These are phyloP conservation scores for Lignosus rhinocerotis DNA, from an alignment of 1,284 basidiomycete species.

Conservation along the genomic window DNA sequence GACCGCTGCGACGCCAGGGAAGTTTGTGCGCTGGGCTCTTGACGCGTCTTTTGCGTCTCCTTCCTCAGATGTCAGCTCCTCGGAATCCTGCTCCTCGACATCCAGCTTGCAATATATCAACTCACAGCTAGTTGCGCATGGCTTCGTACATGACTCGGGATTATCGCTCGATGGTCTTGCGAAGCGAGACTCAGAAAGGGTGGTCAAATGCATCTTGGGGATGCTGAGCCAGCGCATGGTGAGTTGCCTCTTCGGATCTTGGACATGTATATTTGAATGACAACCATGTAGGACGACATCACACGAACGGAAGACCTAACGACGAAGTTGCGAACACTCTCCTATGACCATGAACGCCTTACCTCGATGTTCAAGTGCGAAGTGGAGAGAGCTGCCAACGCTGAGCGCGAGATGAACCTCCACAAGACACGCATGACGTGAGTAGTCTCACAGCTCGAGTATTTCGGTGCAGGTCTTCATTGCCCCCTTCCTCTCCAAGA, in stretches of 20 bases:
- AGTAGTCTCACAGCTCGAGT: conserved; percentile 32
- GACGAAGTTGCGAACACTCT: conserved; percentile 73
- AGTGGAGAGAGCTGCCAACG: conserved; percentile 59
- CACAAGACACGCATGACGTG: conserved; percentile 73
- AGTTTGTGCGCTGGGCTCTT: conserved; percentile 36
- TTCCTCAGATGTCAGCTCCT: conserved; percentile 30
- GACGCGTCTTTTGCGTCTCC: conserved; percentile 32
- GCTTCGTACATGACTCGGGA: conserved; percentile 67
- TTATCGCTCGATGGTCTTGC: conserved; percentile 62
- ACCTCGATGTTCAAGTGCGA: conserved; percentile 59
- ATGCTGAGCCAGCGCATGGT: conserved; percentile 81
- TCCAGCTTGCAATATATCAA: conserved; percentile 68
- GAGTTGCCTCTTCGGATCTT: conserved; percentile 33
- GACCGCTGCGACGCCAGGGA: conserved; percentile 28
- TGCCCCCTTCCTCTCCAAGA: conserved; percentile 35
- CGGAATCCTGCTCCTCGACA: conserved; percentile 30
- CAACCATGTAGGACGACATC: conserved; percentile 68
- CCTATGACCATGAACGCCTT: conserved; percentile 84
- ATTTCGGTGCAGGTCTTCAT: too few species aligned
- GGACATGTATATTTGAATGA: background rate
- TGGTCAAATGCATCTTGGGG: conserved; percentile 76
- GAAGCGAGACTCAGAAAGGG: conserved; percentile 59
- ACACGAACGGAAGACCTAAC: conserved; percentile 74
- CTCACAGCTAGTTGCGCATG: conserved; percentile 77
- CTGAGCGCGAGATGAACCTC: conserved; percentile 73